Evolutionary conservation across 2,329 filamentous ascomycete species (phyloP).

Genomic region (Lasiodiplodia gonubiensis): DNA sequence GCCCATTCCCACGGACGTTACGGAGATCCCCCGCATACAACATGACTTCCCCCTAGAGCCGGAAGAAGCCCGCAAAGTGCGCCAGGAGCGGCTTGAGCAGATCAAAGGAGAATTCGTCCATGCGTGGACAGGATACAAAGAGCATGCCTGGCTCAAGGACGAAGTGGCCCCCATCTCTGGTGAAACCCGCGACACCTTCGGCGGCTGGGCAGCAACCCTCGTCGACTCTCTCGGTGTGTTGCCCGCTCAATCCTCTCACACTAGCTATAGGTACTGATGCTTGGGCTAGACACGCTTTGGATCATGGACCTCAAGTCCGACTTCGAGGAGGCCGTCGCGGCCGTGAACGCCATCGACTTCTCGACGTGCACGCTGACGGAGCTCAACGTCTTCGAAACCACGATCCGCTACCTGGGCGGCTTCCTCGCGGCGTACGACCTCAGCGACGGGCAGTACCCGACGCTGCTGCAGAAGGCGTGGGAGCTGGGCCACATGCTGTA

Average conservation of each 20-base stretch:
- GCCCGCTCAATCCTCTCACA: no score
- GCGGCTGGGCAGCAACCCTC: slow-evolving; percentile 70
- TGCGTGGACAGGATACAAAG: slow-evolving; percentile 65
- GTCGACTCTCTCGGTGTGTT: slow-evolving; percentile 57
- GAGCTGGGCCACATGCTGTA: slow-evolving; percentile 32
- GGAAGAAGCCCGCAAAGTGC: slow-evolving; percentile 33
- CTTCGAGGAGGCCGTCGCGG: slow-evolving; percentile 77
- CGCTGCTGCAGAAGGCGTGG: slow-evolving; percentile 30
- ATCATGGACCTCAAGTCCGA: slow-evolving; percentile 81
- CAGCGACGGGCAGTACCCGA: slow-evolving; percentile 11
- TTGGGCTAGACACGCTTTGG: slow-evolving; percentile 76
- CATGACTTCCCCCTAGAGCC: slow-evolving; percentile 36
- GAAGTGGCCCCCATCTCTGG: slow-evolving; percentile 66
- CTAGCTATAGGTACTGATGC: not conserved
- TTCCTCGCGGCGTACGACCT: slow-evolving; percentile 31
- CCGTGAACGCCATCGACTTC: slow-evolving; percentile 79
- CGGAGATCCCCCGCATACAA: slow-evolving; percentile 44
- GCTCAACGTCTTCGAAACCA: slow-evolving; percentile 92
- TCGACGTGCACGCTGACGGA: slow-evolving; percentile 69
- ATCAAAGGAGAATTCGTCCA: slow-evolving; percentile 43
- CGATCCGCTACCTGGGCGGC: slow-evolving; percentile 51
- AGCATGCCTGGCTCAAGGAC: slow-evolving; percentile 68
- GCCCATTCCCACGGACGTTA: slow-evolving; percentile 37
- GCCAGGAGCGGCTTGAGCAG: slow-evolving; percentile 36
- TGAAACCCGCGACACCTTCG: slow-evolving; percentile 62